These are phyloP conservation scores for Arthrobotrys sphaeroides DNA, from an alignment of 2,329 filamentous ascomycete genomes.

Conservation along the genomic window DNA sequence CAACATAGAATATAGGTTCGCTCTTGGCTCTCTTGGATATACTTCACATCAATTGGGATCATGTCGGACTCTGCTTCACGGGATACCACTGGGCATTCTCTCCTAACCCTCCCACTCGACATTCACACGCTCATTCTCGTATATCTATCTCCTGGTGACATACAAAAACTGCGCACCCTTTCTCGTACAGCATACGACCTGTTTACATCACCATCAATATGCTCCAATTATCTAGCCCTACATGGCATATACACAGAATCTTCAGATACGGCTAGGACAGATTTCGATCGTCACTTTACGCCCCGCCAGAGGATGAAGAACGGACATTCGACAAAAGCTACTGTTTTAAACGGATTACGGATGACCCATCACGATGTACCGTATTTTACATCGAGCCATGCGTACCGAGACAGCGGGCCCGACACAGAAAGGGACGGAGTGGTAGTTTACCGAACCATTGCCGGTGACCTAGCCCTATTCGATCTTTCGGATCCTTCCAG, in stretches of 20 bases:
- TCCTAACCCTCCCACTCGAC: slow-evolving; percentile 26
- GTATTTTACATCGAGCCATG: slow-evolving; percentile 39
- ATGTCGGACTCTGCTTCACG: neutral
- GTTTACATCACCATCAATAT: slow-evolving; percentile 30
- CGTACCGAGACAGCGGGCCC: neutral
- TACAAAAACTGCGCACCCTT: slow-evolving; percentile 22
- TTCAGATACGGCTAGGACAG: neutral
- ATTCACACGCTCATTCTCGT: slow-evolving; percentile 20
- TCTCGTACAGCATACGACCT: slow-evolving; percentile 1
- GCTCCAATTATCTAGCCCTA: neutral
- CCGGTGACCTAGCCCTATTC: slow-evolving; percentile 24
- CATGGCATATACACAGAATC: slow-evolving; percentile 7
- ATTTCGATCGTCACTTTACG: slow-evolving; percentile 28
- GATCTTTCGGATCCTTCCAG: slow-evolving; percentile 20
- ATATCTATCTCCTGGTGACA: slow-evolving; percentile 12
- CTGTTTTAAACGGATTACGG: slow-evolving; percentile 19
- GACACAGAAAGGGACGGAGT: neutral
- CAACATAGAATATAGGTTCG: too few species aligned
- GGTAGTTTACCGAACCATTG: slow-evolving; percentile 11
- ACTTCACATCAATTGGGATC: neutral
- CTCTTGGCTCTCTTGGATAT: too few species aligned
- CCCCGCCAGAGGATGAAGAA: slow-evolving; percentile 6
- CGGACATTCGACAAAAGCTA: slow-evolving; percentile 1
- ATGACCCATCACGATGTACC: slow-evolving; percentile 2
- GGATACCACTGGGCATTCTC: neutral